Base-by-base conservation (phyloP, 1,139 yeast species). In the Pichia sp. region DNA sequence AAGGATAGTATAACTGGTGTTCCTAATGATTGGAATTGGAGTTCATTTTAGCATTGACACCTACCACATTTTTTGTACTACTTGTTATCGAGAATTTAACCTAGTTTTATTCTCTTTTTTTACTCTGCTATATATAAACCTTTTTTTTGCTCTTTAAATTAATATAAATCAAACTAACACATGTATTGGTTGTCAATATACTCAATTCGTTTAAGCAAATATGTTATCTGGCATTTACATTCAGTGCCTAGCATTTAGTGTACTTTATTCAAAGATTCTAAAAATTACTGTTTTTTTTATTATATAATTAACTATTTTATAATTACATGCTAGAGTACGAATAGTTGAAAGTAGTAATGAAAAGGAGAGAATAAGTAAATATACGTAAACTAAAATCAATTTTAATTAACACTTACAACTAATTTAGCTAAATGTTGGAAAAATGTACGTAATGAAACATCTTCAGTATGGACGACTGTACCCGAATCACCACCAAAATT, bases 381-480 rank as follows among this genome's bases (percentile, higher is more conserved):
- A n/a, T n/a, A n/a, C n/a, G 22, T 13, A 4, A 32, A 11, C 4
- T 11, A 18, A 32, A 18, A 32, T 32, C 11, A 15, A 38, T 35
- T 27, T 16, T 20, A 55, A 25, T 62, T 55, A 40, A 60, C 62
- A 52, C 63, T 65, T 42, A 85, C 94, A 50, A 87, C 90, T 58
- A 87, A 76, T 67, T 85, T 85, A 64, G 86, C 90, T 63, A 89
- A 77, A 68, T 88, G 96, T 50, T 83, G 78, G 94, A 89, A 89
- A 65, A 89, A 89, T 37, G 86, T 88, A 71, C 89, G 95, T 65
- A 89, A 75, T 44, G 92, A 82, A 41, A 89, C 97, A 71, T 90
- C 97, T 69, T 90, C 97, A 30, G 97, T 90, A 64, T 90, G 80
- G 42, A 90, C 96, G 59, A 88, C 88, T 18, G 95, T 89, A 43